Evolutionary conservation across 176 grass and related monocot species (phyloP).

Genomic region (Carex cristatella): DNA sequence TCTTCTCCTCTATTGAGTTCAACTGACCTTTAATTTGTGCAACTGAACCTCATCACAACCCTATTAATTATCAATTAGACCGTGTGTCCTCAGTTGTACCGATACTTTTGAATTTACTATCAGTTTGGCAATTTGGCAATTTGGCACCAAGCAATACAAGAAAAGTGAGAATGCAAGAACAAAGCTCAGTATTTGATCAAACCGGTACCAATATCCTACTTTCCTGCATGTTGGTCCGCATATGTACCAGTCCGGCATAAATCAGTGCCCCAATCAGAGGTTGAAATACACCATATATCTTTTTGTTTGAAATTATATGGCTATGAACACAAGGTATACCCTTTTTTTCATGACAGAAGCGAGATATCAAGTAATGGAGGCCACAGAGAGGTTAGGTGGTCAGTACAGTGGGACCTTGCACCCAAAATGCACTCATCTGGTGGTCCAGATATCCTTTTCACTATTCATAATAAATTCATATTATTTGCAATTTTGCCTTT

Average conservation of each 20-base stretch:
- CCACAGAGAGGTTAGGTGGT: constrained; percentile 75
- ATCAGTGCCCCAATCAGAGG: background rate
- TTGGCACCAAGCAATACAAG: background rate
- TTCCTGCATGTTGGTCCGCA: background rate
- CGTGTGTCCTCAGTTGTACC: background rate
- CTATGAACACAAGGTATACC: background rate
- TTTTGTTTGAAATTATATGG: background rate
- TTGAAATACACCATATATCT: background rate
- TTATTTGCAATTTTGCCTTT: background rate
- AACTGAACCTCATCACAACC: background rate
- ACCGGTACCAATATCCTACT: background rate
- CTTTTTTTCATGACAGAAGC: constrained; percentile 52
- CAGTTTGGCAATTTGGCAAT: background rate
- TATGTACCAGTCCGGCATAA: background rate
- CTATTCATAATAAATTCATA: background rate
- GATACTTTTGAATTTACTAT: background rate
- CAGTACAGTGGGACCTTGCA: constrained; percentile 90
- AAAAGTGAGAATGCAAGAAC: background rate
- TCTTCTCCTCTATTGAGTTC: background rate
- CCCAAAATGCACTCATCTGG: constrained; percentile 89
- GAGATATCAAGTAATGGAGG: constrained; percentile 86
- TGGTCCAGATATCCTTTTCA: constrained; percentile 94
- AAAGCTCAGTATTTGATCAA: background rate
- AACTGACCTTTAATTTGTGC: background rate
- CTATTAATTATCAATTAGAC: constrained; percentile 2